Conservation (phyloP, 495 filamentous ascomycete genomes). For the Penicillium malachiteum region DNA sequence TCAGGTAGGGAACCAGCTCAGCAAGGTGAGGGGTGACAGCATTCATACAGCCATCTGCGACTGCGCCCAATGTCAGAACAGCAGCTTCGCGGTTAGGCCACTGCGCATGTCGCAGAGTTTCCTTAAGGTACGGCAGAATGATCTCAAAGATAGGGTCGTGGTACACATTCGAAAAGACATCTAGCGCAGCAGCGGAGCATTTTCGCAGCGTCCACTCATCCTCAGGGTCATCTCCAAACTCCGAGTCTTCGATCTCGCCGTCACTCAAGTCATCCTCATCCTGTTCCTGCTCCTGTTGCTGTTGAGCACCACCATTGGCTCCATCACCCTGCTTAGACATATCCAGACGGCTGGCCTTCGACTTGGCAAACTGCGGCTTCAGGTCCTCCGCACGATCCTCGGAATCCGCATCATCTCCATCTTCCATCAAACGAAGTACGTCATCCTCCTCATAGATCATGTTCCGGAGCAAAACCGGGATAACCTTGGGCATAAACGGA, state of each 20-base stretch:
- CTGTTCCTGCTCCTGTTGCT: constrained; percentile 37
- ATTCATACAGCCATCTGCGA: constrained; percentile 91
- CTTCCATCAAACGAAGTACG: constrained; percentile 75
- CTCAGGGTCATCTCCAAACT: constrained; percentile 72
- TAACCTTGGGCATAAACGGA: constrained; percentile 78
- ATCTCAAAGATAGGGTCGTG: constrained; percentile 83
- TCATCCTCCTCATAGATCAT: constrained; percentile 98
- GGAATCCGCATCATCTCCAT: constrained; percentile 84
- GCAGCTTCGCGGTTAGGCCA: constrained; percentile 95
- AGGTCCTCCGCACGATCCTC: constrained; percentile 91
- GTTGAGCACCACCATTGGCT: constrained; percentile 50
- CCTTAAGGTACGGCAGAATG: constrained; percentile 88
- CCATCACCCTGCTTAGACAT: constrained; percentile 46
- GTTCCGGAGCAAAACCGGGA: constrained; percentile 86
- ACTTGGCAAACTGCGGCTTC: constrained; percentile 88
- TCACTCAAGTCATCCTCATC: constrained; percentile 79
- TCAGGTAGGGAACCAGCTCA: constrained; percentile 85
- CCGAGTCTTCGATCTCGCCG: constrained; percentile 83
- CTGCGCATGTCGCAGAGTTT: constrained; percentile 81
- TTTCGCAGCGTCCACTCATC: constrained; percentile 96
- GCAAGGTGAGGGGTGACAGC: constrained; percentile 88
- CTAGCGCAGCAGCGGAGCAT: constrained; percentile 93
- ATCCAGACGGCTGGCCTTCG: constrained; percentile 53
- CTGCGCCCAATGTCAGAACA: constrained; percentile 90
- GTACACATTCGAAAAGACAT: constrained; percentile 91